These are phyloP conservation scores for Knufia fluminis DNA, from an alignment of 2,329 filamentous ascomycete genomes.

Conservation along the genomic window DNA sequence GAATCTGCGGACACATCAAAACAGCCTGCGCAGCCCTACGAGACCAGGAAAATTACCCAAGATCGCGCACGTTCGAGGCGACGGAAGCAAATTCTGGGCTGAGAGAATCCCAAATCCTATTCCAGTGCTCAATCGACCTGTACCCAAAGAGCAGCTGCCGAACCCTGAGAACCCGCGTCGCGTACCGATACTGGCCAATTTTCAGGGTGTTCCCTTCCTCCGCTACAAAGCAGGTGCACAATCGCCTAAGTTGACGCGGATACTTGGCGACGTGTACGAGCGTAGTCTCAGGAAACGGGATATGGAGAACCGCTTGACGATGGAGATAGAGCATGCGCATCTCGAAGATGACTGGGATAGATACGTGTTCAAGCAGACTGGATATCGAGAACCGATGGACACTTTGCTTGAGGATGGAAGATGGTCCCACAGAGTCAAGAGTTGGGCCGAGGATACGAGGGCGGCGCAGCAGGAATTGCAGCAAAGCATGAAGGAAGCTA, in stretches of 20 bases:
- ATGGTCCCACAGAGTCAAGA: background rate
- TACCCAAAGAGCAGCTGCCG: slow-evolving; percentile 2
- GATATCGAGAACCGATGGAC: background rate
- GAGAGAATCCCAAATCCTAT: slow-evolving; percentile 6
- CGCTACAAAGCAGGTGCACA: slow-evolving; percentile 8
- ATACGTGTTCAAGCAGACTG: background rate
- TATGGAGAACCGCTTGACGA: background rate
- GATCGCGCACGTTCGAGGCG: background rate
- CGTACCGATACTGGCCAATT: background rate
- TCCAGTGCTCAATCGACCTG: slow-evolving; percentile 5
- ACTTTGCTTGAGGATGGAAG: background rate
- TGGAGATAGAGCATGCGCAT: slow-evolving; percentile 2
- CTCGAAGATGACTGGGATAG: slow-evolving; percentile 8
- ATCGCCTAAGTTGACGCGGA: slow-evolving; percentile 1
- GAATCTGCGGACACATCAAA: background rate
- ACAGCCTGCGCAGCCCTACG: background rate
- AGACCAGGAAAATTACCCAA: background rate
- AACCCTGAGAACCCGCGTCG: slow-evolving; percentile 5
- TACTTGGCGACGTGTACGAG: background rate
- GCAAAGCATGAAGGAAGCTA: background rate
- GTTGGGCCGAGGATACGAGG: slow-evolving; percentile 5
- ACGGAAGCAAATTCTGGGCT: slow-evolving; percentile 1
- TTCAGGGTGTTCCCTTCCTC: background rate
- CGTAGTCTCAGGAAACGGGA: background rate
- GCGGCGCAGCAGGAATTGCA: background rate